Percentiles rank a stretch among this genome's conserved stretches.
Evolutionary conservation across 2,329 filamentous ascomycete genomes (phyloP).

Genomic region (Xylariaceae sp.): DNA sequence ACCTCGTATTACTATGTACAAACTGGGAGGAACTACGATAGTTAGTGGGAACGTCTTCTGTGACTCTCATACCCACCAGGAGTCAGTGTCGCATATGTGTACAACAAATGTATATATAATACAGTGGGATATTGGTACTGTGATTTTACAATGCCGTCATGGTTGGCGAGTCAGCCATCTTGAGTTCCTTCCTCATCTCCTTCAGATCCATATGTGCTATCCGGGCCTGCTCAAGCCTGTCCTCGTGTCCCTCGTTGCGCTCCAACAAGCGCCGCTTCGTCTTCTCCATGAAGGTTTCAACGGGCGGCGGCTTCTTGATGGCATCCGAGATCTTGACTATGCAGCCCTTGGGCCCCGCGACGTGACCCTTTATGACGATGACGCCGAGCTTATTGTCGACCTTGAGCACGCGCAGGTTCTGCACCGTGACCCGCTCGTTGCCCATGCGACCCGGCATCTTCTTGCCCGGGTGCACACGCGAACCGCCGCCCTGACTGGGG

Average conservation of each 20-base stretch:
- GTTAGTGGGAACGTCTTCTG: conserved; percentile 2
- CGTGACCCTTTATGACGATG: conserved; percentile 83
- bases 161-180: conserved; percentile 17
- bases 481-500: conserved; percentile 89
- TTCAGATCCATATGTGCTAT: conserved; percentile 60
- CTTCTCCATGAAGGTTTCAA: conserved; percentile 55
- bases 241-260: conserved; percentile 54
- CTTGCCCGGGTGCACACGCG: conserved; percentile 92
- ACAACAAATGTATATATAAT: conserved; percentile 40
- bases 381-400: conserved; percentile 87
- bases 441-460: conserved; percentile 98
- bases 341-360: conserved; percentile 87
- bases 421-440: conserved; percentile 82
- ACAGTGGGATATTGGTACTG: conserved; percentile 21
- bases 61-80: conserved; percentile 15
- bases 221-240: conserved; percentile 55
- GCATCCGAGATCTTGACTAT: conserved; percentile 88
- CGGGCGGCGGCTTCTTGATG: conserved; percentile 76
- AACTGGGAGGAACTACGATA: conserved; percentile 5
- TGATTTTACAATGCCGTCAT: conserved; percentile 21
- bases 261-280: conserved; percentile 50
- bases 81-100: conserved; percentile 33
- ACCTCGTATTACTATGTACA: conserved; percentile 4
- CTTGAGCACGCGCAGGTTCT: conserved; percentile 89
- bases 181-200: conserved; percentile 49